phyloP scores from a whole-genome alignment of 768 basidiomycete species.

The Daedaleopsis sinensis region DNA sequence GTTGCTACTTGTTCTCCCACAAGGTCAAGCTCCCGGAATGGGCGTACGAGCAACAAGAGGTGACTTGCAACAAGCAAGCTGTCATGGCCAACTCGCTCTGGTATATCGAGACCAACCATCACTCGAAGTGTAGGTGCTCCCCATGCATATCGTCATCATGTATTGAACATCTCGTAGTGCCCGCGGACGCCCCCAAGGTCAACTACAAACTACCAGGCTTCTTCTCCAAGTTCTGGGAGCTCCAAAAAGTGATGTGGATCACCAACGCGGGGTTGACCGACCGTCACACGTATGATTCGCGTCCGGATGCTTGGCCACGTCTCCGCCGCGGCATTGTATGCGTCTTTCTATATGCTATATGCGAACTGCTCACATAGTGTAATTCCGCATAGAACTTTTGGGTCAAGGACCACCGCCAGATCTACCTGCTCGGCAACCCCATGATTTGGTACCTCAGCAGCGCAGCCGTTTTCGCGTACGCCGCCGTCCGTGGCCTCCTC shows the following conservation, averaged over 20 bases:
- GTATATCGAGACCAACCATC: slow-evolving; percentile 87
- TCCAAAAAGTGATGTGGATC: slow-evolving; percentile 95
- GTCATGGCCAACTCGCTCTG: slow-evolving; percentile 87
- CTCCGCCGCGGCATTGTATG: slow-evolving; percentile 91
- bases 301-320: slow-evolving; percentile 91
- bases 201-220: slow-evolving; percentile 94
- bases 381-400: slow-evolving; percentile 81
- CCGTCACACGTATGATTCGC: slow-evolving; percentile 91
- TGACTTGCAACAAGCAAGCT: slow-evolving; percentile 99
- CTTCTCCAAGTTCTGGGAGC: slow-evolving; percentile 86
- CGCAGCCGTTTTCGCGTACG: slow-evolving; percentile 67
- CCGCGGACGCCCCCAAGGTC: slow-evolving; percentile 70
- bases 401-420: slow-evolving; percentile 95
- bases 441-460: slow-evolving; percentile 91
- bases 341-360: slow-evolving; percentile 17
- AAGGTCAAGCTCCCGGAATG: slow-evolving; percentile 98
- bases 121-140: slow-evolving; percentile 63
- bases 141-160: neutral
- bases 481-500: slow-evolving; percentile 72
- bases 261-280: slow-evolving; percentile 97
- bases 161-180: slow-evolving; percentile 49
- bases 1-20: slow-evolving; percentile 97
- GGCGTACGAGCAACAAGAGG: slow-evolving; percentile 98
- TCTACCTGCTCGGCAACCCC: slow-evolving; percentile 95
- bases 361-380: slow-evolving; percentile 1